Evolutionary conservation across 495 filamentous ascomycete genomes (phyloP).

Genomic region (Penicillium manginii): DNA sequence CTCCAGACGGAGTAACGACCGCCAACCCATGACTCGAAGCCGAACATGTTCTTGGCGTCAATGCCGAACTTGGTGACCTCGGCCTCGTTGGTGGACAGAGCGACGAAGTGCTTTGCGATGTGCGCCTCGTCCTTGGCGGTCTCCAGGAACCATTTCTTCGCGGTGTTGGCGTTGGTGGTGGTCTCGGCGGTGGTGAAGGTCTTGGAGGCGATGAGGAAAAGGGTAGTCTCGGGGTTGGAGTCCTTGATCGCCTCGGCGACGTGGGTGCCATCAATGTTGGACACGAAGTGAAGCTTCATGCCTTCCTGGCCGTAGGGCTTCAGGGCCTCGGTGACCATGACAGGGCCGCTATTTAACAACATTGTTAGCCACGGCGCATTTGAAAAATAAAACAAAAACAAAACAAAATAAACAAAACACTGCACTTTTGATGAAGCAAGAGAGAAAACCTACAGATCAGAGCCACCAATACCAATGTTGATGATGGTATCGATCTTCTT

Average conservation of each 20-base stretch:
- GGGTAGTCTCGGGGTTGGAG: constrained; percentile 93
- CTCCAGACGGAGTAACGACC: constrained; percentile 98
- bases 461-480: constrained; percentile 98
- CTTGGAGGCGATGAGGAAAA: constrained; percentile 98
- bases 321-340: constrained; percentile 97
- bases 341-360: constrained; percentile 71
- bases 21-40: constrained; percentile 97
- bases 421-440: not conserved
- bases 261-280: constrained; percentile 98
- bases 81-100: constrained; percentile 91
- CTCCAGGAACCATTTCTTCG: constrained; percentile 96
- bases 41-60: constrained; percentile 98
- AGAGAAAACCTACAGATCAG: constrained; percentile 76
- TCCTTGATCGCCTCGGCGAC: constrained; percentile 88
- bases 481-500: constrained; percentile 95
- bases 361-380: not conserved
- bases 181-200: constrained; percentile 99
- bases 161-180: constrained; percentile 92
- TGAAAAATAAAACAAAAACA: too few species aligned
- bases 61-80: constrained; percentile 99
- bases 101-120: constrained; percentile 98
- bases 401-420: too few species aligned
- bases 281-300: constrained; percentile 94
- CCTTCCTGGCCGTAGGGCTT: constrained; percentile 88
- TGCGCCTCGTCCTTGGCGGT: constrained; percentile 70